Evolutionary conservation across 2,329 filamentous ascomycete genomes (phyloP), one percentile per base, ranked within the genome.

Genomic region (Tolypocladium paradoxum): DNA sequence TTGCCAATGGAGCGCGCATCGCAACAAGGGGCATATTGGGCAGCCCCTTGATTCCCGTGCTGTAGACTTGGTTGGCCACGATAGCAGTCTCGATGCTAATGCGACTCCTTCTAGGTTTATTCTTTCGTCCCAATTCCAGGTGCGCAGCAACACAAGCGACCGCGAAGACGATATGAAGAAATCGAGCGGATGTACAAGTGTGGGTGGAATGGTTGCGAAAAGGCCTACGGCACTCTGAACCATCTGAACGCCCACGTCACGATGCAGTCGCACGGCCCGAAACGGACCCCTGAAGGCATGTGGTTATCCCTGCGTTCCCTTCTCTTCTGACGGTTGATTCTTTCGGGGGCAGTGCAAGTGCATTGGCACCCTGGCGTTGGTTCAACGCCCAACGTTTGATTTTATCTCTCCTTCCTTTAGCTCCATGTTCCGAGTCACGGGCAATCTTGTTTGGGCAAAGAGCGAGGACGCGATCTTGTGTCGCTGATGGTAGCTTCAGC

Each of bases 121-220:
- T 96, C 91, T 0, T 97, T 99, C 65, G 93, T 97, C 34, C 92
- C 93, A 0, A 97, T 97, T 64, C 93, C 93, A 2, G 93, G 93
- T 58, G 90, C 92, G 14, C 91, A 96, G 68, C 93, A 99, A 68
- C 92, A 97, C 70, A 99, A 99, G 76, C 84, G 93, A 54, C 93
- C 93, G 14, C 83, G 93, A 58, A 80, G 93, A 63, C 83, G 93
- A 52, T 99, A 96, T 64, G 93, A 99, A 71, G 93, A 99, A 69
- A 99, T 99, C 62, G 93, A 99, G 75, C 85, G 93, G 66, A 97
- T 99, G 93, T 97, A 99, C 77, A 97, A 97, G 72, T 99, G 93
- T 66, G 93, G 92, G 29, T 97, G 90, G 89, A 92, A 96, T 60
- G 91, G 91, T 9, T 99, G 93, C 66, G 93, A 99, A 72, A 99